Evolutionary conservation across 371 early-diverging fungal genomes (phyloP).

Genomic region (Actinomortierella ambigua): DNA sequence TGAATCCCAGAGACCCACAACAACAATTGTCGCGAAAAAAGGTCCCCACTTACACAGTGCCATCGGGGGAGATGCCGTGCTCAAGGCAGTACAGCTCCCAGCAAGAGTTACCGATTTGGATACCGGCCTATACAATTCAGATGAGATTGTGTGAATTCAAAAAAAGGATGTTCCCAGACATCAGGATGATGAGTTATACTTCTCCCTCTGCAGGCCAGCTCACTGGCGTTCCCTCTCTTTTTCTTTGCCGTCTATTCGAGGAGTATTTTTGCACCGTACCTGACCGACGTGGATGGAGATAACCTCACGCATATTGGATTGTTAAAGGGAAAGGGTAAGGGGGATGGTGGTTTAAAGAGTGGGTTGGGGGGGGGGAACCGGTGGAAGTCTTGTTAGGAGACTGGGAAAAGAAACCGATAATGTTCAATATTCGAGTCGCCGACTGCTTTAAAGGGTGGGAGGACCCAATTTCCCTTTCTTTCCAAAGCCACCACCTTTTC

Average conservation of each 20-base stretch:
- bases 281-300: conserved; percentile 92
- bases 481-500: no score
- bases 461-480: no score
- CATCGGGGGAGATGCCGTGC: conserved; percentile 98
- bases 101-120: conserved; percentile 99
- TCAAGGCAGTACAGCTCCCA: conserved; percentile 99
- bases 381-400: conserved; percentile 47
- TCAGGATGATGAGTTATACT: no score
- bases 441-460: no score
- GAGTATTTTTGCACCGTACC: conserved; percentile 23
- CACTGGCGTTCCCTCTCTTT: no score
- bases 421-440: background rate
- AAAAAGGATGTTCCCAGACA: no score
- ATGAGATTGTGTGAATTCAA: no score
- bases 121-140: conserved; percentile 87
- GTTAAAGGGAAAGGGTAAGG: background rate
- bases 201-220: no score
- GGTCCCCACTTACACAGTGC: conserved; percentile 55
- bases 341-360: conserved; percentile 6
- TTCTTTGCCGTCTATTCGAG: no score
- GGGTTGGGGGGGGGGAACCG: conserved; percentile 8
- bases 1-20: conserved; percentile 7
- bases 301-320: conserved; percentile 92
- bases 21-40: conserved; percentile 2
- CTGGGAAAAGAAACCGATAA: conserved; percentile 35